Percentiles rank a stretch among this genome's conserved stretches.
phyloP scores from a whole-genome alignment of 2,329 filamentous ascomycete species.

The Pseudogymnoascus sp. region DNA sequence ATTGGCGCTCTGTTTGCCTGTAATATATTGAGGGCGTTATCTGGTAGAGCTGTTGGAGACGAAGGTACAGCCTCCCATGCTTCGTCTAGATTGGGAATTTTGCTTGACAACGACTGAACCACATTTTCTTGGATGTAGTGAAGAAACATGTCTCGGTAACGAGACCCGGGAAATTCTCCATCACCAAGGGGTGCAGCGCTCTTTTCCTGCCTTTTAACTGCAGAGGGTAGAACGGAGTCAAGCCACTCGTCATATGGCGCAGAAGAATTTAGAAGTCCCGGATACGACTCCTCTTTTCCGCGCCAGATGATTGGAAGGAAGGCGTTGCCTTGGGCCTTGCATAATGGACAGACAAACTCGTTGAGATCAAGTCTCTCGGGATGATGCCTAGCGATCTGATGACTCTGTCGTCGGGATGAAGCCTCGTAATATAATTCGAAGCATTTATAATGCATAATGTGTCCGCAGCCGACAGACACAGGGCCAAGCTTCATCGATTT shows the following conservation, averaged over 20 bases:
- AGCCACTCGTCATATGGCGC: slow-evolving; percentile 46
- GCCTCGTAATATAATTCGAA: slow-evolving; percentile 88
- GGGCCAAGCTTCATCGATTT: slow-evolving; percentile 60
- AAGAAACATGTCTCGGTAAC: slow-evolving; percentile 39
- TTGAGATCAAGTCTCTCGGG: slow-evolving; percentile 71
- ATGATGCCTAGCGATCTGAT: slow-evolving; percentile 90
- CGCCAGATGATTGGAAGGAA: slow-evolving; percentile 96
- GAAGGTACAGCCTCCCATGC: slow-evolving; percentile 6
- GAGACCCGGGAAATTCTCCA: slow-evolving; percentile 14
- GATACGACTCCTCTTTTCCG: slow-evolving; percentile 75
- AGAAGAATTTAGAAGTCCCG: slow-evolving; percentile 55
- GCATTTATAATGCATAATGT: slow-evolving; percentile 97
- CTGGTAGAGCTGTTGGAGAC: slow-evolving; percentile 3
- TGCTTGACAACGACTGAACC: slow-evolving; percentile 39
- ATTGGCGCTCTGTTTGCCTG: not conserved
- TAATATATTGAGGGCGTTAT: not conserved
- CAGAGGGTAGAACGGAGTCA: slow-evolving; percentile 18
- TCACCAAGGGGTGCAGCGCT: slow-evolving; percentile 28
- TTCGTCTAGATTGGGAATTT: not conserved
- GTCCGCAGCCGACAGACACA: slow-evolving; percentile 84
- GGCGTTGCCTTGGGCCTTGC: slow-evolving; percentile 90
- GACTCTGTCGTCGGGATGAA: slow-evolving; percentile 71
- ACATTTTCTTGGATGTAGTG: slow-evolving; percentile 42
- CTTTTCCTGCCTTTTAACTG: slow-evolving; percentile 40
- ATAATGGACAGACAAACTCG: slow-evolving; percentile 93